phyloP scores from a whole-genome alignment of 345 rosid genomes.

The Diplotaxis tenuifolia region DNA sequence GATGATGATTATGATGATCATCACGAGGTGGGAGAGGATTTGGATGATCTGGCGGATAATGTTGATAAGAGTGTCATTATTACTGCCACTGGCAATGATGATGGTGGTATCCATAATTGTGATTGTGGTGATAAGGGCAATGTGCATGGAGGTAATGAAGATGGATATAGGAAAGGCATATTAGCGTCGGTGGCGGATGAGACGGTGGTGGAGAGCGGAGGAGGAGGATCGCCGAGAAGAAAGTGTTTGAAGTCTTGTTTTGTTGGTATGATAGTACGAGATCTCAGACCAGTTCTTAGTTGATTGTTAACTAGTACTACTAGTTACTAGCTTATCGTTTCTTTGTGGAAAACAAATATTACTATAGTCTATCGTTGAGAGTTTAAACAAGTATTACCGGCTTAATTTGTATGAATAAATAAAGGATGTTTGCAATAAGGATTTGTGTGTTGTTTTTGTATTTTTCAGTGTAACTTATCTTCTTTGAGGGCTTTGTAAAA shows the following conservation, averaged over 20 bases:
- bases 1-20: background rate
- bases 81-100: background rate
- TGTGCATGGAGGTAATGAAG: slow-evolving; percentile 32
- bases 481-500: background rate
- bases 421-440: background rate
- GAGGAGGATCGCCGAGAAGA: slow-evolving; percentile 42
- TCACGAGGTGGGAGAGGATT: slow-evolving; percentile 1
- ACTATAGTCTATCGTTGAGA: background rate
- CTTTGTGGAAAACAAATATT: background rate
- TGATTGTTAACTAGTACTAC: slow-evolving; percentile 9
- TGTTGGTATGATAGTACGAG: slow-evolving; percentile 30
- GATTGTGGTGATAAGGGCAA: slow-evolving; percentile 22
- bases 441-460: background rate
- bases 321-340: background rate
- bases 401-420: slow-evolving; percentile 12
- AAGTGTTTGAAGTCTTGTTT: slow-evolving; percentile 40
- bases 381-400: slow-evolving; percentile 7
- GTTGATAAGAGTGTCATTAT: background rate
- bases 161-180: slow-evolving; percentile 27
- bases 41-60: slow-evolving; percentile 24
- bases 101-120: background rate
- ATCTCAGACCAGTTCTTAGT: slow-evolving; percentile 39
- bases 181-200: slow-evolving; percentile 25
- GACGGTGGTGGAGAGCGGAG: slow-evolving; percentile 25
- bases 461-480: slow-evolving; percentile 3